Base-by-base conservation (phyloP, 2,329 filamentous ascomycete species). In the Alternaria brassicae region DNA sequence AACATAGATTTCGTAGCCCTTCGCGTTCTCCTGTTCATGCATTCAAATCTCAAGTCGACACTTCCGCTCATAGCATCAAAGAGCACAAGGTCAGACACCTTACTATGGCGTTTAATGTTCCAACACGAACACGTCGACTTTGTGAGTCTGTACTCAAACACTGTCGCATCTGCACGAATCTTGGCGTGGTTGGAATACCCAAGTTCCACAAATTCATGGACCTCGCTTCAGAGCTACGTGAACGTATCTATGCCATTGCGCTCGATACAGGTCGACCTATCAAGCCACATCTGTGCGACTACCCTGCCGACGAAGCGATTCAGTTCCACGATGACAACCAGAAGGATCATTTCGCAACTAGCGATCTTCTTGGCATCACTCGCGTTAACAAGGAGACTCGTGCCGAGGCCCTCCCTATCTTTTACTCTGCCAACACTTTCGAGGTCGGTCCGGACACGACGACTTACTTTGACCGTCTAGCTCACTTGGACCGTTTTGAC, bases 381-480 rank as follows among this genome's bases (percentile, higher is more conserved):
- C 47, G 34, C 1, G 56, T 62, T 9, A 72, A 66, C 4, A 64
- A 58, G 36, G 32, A 63, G 23, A n/a, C 69, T 3, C 67, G 65
- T 27, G 21, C 21, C 1, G 68, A 72, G 42, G 49, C 63, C 2
- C 52, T 70, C 1, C 56, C 58, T 6, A 53, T 67, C 34, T 73
- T 71, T 62, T 72, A 72, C 44, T 56, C 58, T 2, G 39, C 44
- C 1, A 73, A 73, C 37, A 66, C 57, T 6, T 71, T 72, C 53
- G 17, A n/a, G 9, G 52, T 56, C 19, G 50, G 50, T 21, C 15
- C 17, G 9, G 69, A 73, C 23, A 65, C 63, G 0, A 41, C 58
- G 15, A 66, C 64, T 3, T 72, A 70, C 53, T 65, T 72, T 34
- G 56, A 58, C 17, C 60, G 56, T 9, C 60, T 72, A 3, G 23